Evolutionary conservation across 345 rosid species (phyloP), one percentile per base, ranked within the genome.

Genomic region (Eucalyptus camaldulensis): DNA sequence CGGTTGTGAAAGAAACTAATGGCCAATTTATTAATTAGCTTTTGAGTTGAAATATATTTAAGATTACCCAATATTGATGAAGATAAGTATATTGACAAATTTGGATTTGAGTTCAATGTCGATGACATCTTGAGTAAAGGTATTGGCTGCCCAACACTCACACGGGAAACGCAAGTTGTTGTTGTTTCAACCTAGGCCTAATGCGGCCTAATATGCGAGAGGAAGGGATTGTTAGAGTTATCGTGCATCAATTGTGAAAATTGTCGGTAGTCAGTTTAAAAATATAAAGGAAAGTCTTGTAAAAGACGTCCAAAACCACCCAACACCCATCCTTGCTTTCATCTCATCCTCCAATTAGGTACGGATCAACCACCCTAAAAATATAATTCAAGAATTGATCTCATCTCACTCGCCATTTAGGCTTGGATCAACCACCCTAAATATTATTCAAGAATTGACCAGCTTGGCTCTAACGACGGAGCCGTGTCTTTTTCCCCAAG

Each of bases 1-100:
- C 29, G 1, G 2, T 56, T 56, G 6, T 8, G 24, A 8, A 56
- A 56, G 3, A 19, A 56, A 10, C 6, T 0, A 5, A 5, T 56
- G 13, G 13, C 10, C 29, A 56, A 2, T 56, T 24, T 56, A 56
- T 10, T 6, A 56, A 56, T 25, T 56, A 56, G 3, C 24, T 1
- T 56, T 10, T 56, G 24, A 25, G 62, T 29, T 0, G 1, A 56
- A 11, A 56, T 5, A 53, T 19, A 53, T 8, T 8, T 53, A 8
- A 56, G 9, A 10, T 25, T 10, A 24, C 62, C 62, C 13, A 56
- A 56, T 56, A 56, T 8, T 9, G 58, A 5, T 24, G 12, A 56
- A 56, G 25, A 9, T 24, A 24, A 5, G 29, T 24, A 56, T 56
- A 6, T 56, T 0, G 62, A 25, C 3, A 3, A 56, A 29, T 25